Percentiles rank a stretch among this genome's conserved stretches.
phyloP scores from a whole-genome alignment of 768 basidiomycete genomes.

The Termitomyces sp. region DNA sequence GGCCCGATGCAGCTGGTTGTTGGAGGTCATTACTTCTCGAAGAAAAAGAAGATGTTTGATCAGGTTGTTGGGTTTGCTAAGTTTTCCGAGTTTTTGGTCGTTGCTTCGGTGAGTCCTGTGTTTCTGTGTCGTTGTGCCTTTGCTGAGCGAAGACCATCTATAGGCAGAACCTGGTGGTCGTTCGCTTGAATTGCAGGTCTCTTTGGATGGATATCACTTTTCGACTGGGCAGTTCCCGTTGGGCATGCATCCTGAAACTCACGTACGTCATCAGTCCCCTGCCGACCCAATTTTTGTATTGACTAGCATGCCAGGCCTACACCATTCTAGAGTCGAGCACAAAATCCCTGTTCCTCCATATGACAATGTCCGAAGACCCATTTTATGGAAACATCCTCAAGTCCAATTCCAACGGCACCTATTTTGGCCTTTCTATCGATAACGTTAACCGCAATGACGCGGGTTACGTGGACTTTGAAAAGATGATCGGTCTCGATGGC shows the following conservation, averaged over 20 bases:
- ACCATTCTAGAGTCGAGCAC: conserved; percentile 95
- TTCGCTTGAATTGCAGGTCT: conserved; percentile 84
- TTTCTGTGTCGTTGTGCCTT: background rate
- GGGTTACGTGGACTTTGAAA: conserved; percentile 97
- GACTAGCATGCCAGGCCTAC: conserved; percentile 58
- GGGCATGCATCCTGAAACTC: conserved; percentile 83
- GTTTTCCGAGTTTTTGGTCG: conserved; percentile 88
- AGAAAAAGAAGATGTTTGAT: conserved; percentile 76
- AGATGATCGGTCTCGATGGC: conserved; percentile 93
- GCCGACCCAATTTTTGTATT: background rate
- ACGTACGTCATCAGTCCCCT: conserved; percentile 49
- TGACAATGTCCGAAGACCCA: conserved; percentile 85
- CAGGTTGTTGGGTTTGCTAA: conserved; percentile 93
- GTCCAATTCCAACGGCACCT: conserved; percentile 98
- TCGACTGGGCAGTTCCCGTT: conserved; percentile 89
- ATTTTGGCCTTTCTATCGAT: conserved; percentile 84
- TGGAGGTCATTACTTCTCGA: conserved; percentile 69
- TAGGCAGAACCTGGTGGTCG: conserved; percentile 51
- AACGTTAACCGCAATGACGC: conserved; percentile 85
- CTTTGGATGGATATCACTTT: conserved; percentile 84
- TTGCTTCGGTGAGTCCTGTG: conserved; percentile 73
- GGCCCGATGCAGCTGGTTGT: conserved; percentile 79
- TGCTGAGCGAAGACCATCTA: background rate
- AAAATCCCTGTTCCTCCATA: conserved; percentile 89
- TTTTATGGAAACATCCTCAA: conserved; percentile 92